Evolutionary conservation across 1,284 basidiomycete genomes (phyloP), one percentile per base, ranked within the genome.

Genomic region (Trichosporon sp.): DNA sequence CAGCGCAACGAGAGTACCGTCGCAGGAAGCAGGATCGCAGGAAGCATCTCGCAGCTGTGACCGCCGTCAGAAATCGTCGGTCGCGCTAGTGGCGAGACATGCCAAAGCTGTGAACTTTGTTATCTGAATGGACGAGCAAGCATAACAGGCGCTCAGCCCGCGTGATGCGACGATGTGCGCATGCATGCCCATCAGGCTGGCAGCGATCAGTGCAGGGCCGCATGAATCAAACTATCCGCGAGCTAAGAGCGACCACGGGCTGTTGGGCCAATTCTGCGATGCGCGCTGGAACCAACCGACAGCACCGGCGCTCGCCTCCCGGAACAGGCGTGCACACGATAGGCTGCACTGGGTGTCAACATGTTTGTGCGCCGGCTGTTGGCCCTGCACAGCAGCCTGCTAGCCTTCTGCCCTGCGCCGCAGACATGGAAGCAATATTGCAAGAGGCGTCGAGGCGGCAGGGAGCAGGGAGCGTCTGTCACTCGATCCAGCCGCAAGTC

Each of bases 251-350:
- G 19, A 10, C 16, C 21, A 16, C 10, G 51, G 51, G 21, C 51
- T 26, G 21, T 8, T 54, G 19, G 51, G 19, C 51, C 19, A 54
- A 54, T 54, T 26, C 51, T 54, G 51, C 51, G 51, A 54, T 54
- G 51, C n/a, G 51, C 51, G 10, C 21, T 26, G 51, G 21, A 26
- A 54, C 51, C 21, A 54, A 26, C 51, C 51, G 51, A 54, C 21
- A 11, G 51, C 48, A 51, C 48, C 48, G 48, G 16, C 48, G n/a
- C 16, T 51, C n/a, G 19, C 51, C 5, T 8, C 8, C n/a, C 51
- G 51, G n/a, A 54, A 54, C 10, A 54, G 19, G 51, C 51, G 51
- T 54, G 51, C 51, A 54, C 51, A 54, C 51, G 51, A 54, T 54
- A 54, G 21, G 51, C 51, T 26, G 21, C 19, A 8, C 6, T 3